Base-by-base conservation (phyloP, 768 basidiomycete genomes). In the Russula brevipes region DNA sequence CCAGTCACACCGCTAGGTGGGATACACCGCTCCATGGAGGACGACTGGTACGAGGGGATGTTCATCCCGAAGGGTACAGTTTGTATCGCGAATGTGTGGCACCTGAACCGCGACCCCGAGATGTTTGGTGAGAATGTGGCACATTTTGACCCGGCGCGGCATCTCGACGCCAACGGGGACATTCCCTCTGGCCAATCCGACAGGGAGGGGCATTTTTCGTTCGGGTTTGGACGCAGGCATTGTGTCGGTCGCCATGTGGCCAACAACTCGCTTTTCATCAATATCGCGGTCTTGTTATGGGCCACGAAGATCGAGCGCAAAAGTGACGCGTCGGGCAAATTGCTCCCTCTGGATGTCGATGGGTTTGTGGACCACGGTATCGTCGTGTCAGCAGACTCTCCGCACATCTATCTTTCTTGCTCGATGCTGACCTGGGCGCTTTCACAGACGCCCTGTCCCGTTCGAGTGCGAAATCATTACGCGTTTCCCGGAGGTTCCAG, bases 231-330 rank as follows among this genome's bases (percentile, higher is more conserved):
- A 24, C 57, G 72, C 5, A 47, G 64, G 12, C 30, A 45, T 24
- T 65, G 64, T 31, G 8, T 46, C 6, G 64, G 61, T 14, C 62
- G 50, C 1, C 42, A 42, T 19, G 41, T 65, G 14, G 61, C 61
- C 1, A 72, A 74, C 53, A 66, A 72, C 31, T 68, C 71, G n/a
- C 30, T 76, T 12, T 75, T 74, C 50, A 73, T 76, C 33, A 63
- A 67, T 35, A 70, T 75, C 16, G 74, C 74, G 12, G 56, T 66
- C 31, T 59, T 72, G 1, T 65, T 77, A 19, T 70, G 67, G 61
- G 70, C 71, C 9, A 61, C 53, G 42, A 65, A 65, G 45, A 61
- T 73, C 33, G 54, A 45, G 7, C 47, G 38, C 5, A 54, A 54
- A 49, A 49, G 17, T 30, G 66, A 59, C 24, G 54, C 6, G 10